Base-by-base conservation (phyloP, 2,329 filamentous ascomycete genomes). In the Aphanoascus verrucosus region DNA sequence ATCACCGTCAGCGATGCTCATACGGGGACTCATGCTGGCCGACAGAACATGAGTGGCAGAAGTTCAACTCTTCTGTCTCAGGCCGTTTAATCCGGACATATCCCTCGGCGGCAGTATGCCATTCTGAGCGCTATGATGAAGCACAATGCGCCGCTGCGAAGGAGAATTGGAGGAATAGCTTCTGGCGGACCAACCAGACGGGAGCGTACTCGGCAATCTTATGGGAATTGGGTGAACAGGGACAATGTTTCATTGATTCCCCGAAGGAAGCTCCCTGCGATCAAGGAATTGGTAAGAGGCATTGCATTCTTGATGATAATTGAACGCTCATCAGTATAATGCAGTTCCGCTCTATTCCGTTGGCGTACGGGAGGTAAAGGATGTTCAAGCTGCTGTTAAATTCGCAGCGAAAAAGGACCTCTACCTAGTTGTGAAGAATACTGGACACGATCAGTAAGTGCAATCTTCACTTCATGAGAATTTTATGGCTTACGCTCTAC, bases 371-470 rank as follows among this genome's bases (percentile, higher is more conserved):
- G 52, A 52, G 20, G 49, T 59, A 3, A 41, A 49, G n/a, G 57
- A 62, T 55, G 49, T 64, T 2, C 47, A 54, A 32, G 44, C 48
- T 32, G 52, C 60, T 14, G 58, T 65, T 19, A 60, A 57, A n/a
- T 65, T 65, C 37, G 62, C 63, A 41, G 53, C 45, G 20, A 51
- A 60, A 31, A 57, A 62, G 31, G 55, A 64, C 31, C 43, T 64
- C 12, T 62, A 62, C 48, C 56, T 65, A 23, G 60, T 62, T 6
- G 58, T 65, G 31, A 65, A 64, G 53, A 65, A 65, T 45, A 65
- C 63, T 0, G 63, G 63, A 12, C 63, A 65, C 52, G 59, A 61
- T 53, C 61, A 63, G 61, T 62, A 43, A 51, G 59, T 59, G 37
- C 34, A 19, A n/a, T 31, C 14, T 19, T 43, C 14, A 3, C 5